These are phyloP conservation scores for Fusarium coicis DNA, from an alignment of 2,329 filamentous ascomycete genomes.

Conservation along the genomic window DNA sequence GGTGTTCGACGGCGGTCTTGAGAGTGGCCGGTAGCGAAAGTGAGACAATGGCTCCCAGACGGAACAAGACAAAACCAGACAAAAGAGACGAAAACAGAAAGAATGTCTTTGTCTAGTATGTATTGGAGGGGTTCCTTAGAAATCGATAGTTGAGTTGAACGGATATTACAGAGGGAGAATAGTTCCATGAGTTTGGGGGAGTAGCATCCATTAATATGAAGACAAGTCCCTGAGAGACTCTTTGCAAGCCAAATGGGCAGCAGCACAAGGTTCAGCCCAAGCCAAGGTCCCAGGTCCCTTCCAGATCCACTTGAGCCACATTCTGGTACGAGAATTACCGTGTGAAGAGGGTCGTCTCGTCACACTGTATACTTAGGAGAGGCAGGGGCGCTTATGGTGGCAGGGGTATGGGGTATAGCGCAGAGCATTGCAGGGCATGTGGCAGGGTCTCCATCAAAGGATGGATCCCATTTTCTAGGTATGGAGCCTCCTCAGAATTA, in stretches of 20 bases:
- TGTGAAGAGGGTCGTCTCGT: background rate
- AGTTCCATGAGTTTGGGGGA: slow-evolving; percentile 30
- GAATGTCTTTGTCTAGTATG: slow-evolving; percentile 23
- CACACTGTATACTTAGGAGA: slow-evolving; percentile 35
- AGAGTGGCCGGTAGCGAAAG: slow-evolving; percentile 31
- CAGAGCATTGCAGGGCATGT: slow-evolving; percentile 16
- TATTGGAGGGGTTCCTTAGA: slow-evolving; percentile 4
- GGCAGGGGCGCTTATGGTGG: slow-evolving; percentile 32
- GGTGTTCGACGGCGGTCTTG: slow-evolving; percentile 24
- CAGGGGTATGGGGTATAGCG: slow-evolving; percentile 19
- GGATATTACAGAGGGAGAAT: slow-evolving; percentile 24
- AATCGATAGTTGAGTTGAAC: slow-evolving; percentile 34
- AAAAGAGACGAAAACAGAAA: slow-evolving; percentile 39
- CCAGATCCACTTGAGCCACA: slow-evolving; percentile 35
- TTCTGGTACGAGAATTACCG: slow-evolving; percentile 38
- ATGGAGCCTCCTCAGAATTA: background rate
- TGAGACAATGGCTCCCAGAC: slow-evolving; percentile 36
- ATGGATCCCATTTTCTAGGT: background rate
- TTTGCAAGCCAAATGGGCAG: slow-evolving; percentile 18
- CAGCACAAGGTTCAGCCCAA: slow-evolving; percentile 33
- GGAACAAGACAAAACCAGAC: slow-evolving; percentile 31
- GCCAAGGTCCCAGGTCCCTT: slow-evolving; percentile 28
- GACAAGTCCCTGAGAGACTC: slow-evolving; percentile 18
- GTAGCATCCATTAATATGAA: slow-evolving; percentile 42
- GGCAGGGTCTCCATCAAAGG: slow-evolving; percentile 21